phyloP scores from a whole-genome alignment of 495 filamentous ascomycete genomes.

The Immersiella caudata region DNA sequence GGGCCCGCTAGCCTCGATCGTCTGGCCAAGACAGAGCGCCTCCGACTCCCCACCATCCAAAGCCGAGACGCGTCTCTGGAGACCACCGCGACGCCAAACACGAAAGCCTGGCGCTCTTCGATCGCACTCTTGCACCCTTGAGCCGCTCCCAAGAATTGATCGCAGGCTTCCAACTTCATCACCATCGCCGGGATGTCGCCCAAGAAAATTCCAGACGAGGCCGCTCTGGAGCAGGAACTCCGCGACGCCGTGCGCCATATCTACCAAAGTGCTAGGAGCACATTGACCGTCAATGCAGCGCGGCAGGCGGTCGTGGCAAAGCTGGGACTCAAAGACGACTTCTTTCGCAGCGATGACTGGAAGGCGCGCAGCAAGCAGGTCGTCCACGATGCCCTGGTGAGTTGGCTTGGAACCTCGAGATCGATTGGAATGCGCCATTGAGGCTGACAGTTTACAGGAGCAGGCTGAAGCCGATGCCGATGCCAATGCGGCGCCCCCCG shows the following conservation, averaged over 20 bases:
- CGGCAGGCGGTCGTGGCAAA: constrained; percentile 68
- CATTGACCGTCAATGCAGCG: constrained; percentile 76
- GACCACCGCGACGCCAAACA: background rate
- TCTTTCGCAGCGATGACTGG: constrained; percentile 73
- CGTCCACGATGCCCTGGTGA: constrained; percentile 72
- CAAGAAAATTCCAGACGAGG: background rate
- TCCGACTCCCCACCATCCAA: background rate
- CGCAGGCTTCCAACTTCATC: background rate
- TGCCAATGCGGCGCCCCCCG: background rate
- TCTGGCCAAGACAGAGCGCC: background rate
- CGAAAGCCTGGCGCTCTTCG: background rate
- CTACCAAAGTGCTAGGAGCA: constrained; percentile 60
- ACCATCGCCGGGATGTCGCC: background rate
- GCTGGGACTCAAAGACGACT: constrained; percentile 66
- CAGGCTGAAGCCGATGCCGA: constrained; percentile 10
- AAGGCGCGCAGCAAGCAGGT: constrained; percentile 76
- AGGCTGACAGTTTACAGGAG: background rate
- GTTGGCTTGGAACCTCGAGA: constrained; percentile 30
- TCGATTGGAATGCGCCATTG: background rate
- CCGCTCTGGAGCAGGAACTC: constrained; percentile 44
- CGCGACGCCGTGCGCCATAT: constrained; percentile 60
- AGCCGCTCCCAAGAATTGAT: too few species aligned
- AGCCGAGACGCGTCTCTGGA: background rate
- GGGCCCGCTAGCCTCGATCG: background rate
- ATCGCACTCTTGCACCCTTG: too few species aligned